Evolutionary conservation across 2,329 filamentous ascomycete genomes (phyloP).

Genomic region (Capronia americana): DNA sequence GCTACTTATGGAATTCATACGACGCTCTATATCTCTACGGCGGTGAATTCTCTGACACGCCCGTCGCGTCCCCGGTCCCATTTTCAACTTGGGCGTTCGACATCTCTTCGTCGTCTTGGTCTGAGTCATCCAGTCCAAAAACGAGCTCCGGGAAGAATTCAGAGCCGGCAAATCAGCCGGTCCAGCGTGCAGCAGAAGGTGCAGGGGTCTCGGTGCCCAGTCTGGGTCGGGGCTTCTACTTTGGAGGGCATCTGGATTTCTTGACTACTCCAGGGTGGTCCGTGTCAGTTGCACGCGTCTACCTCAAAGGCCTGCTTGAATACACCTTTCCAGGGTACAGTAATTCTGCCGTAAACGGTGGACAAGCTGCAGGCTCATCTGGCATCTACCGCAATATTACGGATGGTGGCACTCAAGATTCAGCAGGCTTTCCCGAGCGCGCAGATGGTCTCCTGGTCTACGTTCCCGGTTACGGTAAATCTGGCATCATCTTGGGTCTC

Average conservation of each 20-base stretch:
- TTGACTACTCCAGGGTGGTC: slow-evolving; percentile 72
- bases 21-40: slow-evolving; percentile 75
- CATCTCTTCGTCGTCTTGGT: slow-evolving; percentile 66
- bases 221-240: slow-evolving; percentile 76
- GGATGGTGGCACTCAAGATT: slow-evolving; percentile 69
- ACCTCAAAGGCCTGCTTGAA: slow-evolving; percentile 75
- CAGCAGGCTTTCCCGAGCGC: slow-evolving; percentile 71
- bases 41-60: slow-evolving; percentile 72
- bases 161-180: slow-evolving; percentile 58
- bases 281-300: slow-evolving; percentile 67
- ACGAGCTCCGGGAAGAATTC: slow-evolving; percentile 70
- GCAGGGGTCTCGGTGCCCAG: slow-evolving; percentile 73
- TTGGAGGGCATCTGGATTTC: slow-evolving; percentile 75
- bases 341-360: slow-evolving; percentile 66
- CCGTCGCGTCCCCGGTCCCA: slow-evolving; percentile 61
- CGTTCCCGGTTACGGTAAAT: slow-evolving; percentile 75
- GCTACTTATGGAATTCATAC: slow-evolving; percentile 77
- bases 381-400: slow-evolving; percentile 78
- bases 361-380: slow-evolving; percentile 63
- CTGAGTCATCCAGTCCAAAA: slow-evolving; percentile 64
- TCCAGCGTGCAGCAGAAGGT: slow-evolving; percentile 76
- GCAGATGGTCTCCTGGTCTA: slow-evolving; percentile 77
- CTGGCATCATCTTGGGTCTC: slow-evolving; percentile 78
- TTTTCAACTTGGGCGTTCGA: slow-evolving; percentile 75
- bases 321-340: slow-evolving; percentile 75